phyloP scores from a whole-genome alignment of 176 grass and related monocot species.

The Musa beccarii region DNA sequence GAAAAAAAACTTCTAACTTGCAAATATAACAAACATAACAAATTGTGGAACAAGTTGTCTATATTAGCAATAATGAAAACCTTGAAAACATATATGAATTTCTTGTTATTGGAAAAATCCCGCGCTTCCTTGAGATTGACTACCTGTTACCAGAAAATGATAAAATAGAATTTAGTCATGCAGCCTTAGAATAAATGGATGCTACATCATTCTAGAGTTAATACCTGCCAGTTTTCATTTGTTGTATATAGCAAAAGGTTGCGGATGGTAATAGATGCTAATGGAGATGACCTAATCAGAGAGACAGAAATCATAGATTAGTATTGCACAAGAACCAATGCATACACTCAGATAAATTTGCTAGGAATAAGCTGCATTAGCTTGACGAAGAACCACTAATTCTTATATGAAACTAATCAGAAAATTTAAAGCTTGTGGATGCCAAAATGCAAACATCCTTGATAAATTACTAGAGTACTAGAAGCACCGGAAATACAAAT shows the following conservation, averaged over 20 bases:
- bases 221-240: constrained; percentile 99
- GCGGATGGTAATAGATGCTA: constrained; percentile 84
- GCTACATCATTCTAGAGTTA: constrained; percentile 19
- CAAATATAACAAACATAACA: not conserved
- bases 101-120: constrained; percentile 89
- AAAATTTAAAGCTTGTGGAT: not conserved
- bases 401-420: not conserved
- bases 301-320: constrained; percentile 5
- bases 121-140: constrained; percentile 99
- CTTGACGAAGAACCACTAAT: not conserved
- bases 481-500: too few relatives aligned
- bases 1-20: not conserved
- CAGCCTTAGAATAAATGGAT: constrained; percentile 7
- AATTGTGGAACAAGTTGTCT: not conserved
- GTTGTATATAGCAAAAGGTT: constrained; percentile 92
- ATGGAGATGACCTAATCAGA: constrained; percentile 75
- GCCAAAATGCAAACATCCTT: not conserved
- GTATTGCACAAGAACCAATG: not conserved
- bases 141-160: constrained; percentile 33
- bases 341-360: not conserved
- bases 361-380: not conserved
- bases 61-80: constrained; percentile 26
- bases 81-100: constrained; percentile 99
- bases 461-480: not conserved
- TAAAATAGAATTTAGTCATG: not conserved